Evolutionary conservation across 116 monocot genomes (phyloP).

Genomic region (Cymodocea nodosa): DNA sequence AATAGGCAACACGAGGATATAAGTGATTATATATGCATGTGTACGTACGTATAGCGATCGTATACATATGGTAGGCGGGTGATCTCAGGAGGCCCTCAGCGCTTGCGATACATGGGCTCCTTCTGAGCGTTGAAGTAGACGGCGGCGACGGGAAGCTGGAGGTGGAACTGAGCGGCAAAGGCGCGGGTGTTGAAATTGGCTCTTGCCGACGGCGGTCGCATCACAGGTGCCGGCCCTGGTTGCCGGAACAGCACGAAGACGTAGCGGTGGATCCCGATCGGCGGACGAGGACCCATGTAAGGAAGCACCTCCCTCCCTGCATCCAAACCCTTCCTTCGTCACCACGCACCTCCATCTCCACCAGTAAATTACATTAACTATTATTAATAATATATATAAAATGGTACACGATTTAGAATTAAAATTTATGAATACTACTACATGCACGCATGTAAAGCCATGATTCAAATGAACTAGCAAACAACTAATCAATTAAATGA

Average conservation of each 20-base stretch:
- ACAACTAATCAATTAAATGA: too few relatives aligned
- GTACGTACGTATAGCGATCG: too few relatives aligned
- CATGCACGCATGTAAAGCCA: too few relatives aligned
- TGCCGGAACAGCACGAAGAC: slow-evolving; percentile 70
- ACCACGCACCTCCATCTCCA: too few relatives aligned
- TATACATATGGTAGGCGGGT: too few relatives aligned
- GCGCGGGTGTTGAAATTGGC: slow-evolving; percentile 64
- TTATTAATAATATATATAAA: too few relatives aligned
- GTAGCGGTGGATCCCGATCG: slow-evolving; percentile 79
- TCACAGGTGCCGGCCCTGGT: slow-evolving; percentile 12
- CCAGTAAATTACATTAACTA: too few relatives aligned
- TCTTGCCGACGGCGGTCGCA: slow-evolving; percentile 19
- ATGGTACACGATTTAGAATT: too few relatives aligned
- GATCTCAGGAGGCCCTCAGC: slow-evolving; percentile 6
- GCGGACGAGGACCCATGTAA: slow-evolving; percentile 63
- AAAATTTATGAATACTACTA: too few relatives aligned
- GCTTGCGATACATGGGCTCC: slow-evolving; percentile 57
- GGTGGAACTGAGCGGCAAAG: slow-evolving; percentile 40
- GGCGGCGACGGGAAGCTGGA: slow-evolving; percentile 62
- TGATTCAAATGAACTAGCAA: too few relatives aligned
- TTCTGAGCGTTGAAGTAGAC: slow-evolving; percentile 86
- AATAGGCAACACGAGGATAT: too few relatives aligned
- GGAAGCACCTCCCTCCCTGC: slow-evolving; percentile 18
- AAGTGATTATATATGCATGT: background rate
- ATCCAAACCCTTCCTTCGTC: too few relatives aligned